Evolutionary conservation across 2,329 filamentous ascomycete species (phyloP), one percentile per base, ranked within the genome.

Genomic region (Colletotrichum falcatum): DNA sequence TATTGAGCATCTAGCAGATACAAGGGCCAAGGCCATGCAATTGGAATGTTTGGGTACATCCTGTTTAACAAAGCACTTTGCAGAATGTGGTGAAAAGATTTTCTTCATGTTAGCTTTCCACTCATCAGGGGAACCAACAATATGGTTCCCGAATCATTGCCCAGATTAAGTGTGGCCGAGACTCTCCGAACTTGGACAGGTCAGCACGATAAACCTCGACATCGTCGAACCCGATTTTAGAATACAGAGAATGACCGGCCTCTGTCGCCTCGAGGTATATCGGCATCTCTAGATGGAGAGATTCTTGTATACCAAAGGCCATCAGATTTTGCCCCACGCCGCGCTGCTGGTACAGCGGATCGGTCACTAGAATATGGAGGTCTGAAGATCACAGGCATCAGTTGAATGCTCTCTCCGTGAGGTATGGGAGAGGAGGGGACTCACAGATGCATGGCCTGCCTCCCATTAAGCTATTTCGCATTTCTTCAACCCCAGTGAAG

Each of bases 351-450:
- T 81, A 78, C 7, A 76, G 74, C 2, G 80, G 76, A 42, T 80
- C 75, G 3, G 81, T 83, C 35, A 82, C 78, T 37, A 83, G 75
- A 0, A 80, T 73, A 59, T 80, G 80, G 1, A 83, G 73, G 59
- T 81, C 80, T 81, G 5, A 7, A 8, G 3, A 28, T 9, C 23
- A 7, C 33, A 8, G 8, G 7, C n/a, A 1, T 56, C 18, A 49
- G 56, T 30, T 26, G 26, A 23, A 14, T 4, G 2, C 18, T 26
- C 20, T 9, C 30, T 26, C n/a, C 18, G 1, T 3, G n/a, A 53
- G n/a, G 9, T 1, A 7, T 3, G 9, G 3, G 1, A 42, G 7
- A 12, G 18, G 1, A 42, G 7, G 11, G 18, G 28, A 77, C 80
- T 71, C 73, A 82, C 81, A 81, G 20, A 78, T 73, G 71, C 79